phyloP scores from a whole-genome alignment of 768 basidiomycete genomes.

The Podaxis sp. region DNA sequence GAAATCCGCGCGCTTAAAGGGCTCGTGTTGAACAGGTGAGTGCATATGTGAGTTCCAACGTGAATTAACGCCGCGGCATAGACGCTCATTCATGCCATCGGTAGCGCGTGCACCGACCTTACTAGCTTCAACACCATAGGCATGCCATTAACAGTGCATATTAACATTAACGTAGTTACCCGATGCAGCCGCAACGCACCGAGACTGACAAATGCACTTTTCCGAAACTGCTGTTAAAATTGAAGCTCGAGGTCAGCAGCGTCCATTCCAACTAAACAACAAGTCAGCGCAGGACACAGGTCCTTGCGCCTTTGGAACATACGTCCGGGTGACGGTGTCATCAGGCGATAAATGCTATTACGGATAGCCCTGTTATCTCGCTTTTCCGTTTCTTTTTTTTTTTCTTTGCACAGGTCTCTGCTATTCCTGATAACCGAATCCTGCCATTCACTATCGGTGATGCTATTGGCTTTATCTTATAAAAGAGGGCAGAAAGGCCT shows the following conservation, averaged over 20 bases:
- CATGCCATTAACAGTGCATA: neutral
- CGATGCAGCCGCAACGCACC: neutral
- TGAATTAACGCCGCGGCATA: conserved; percentile 14
- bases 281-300: neutral
- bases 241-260: neutral
- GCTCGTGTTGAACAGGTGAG: conserved; percentile 70
- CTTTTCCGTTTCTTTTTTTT: too few relatives aligned
- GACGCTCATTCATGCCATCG: conserved; percentile 40
- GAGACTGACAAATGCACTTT: neutral
- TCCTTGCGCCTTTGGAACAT: neutral
- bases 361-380: neutral
- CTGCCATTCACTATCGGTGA: too few relatives aligned
- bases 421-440: too few relatives aligned
- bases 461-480: too few relatives aligned
- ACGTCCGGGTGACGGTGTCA: neutral
- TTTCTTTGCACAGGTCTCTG: too few relatives aligned
- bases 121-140: conserved; percentile 10
- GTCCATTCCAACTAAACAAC: neutral
- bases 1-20: conserved; percentile 81
- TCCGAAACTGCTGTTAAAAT: neutral
- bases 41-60: conserved; percentile 10
- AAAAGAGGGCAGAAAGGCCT: too few relatives aligned
- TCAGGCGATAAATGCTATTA: neutral
- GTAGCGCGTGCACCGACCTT: conserved; percentile 22
- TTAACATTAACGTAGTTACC: neutral